These are phyloP conservation scores for Aspergillus alliaceus DNA, from an alignment of 2,329 filamentous ascomycete species.

Conservation along the genomic window DNA sequence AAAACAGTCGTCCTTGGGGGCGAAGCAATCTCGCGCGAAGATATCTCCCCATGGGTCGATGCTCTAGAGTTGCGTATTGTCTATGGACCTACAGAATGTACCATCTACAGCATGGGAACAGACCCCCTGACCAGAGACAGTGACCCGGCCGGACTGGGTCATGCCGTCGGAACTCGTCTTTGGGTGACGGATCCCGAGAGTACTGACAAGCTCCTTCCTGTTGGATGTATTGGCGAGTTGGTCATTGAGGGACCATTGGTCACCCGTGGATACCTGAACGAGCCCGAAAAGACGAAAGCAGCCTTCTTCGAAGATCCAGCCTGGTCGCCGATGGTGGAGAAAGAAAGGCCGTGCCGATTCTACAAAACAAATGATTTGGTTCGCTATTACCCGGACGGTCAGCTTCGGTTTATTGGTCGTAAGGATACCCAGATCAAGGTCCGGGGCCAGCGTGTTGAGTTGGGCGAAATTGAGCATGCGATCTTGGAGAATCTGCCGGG, in stretches of 20 bases:
- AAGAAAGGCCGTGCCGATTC: conserved; percentile 5
- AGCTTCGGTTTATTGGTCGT: conserved; percentile 3
- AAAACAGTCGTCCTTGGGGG: neutral
- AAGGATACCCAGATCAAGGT: conserved; percentile 9
- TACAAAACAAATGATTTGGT: conserved; percentile 33
- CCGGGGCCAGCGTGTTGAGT: conserved; percentile 9
- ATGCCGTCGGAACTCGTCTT: neutral
- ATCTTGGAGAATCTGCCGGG: neutral
- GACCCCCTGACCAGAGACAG: neutral
- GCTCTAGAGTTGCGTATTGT: neutral
- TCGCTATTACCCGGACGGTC: conserved; percentile 22
- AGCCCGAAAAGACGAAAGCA: conserved; percentile 11
- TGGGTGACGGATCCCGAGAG: conserved; percentile 2
- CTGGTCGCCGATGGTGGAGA: conserved; percentile 12
- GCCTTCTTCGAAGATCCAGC: conserved; percentile 24
- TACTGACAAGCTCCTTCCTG: neutral
- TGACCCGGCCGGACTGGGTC: conserved; percentile 1
- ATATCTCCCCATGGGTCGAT: neutral
- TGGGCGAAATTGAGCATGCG: conserved; percentile 4
- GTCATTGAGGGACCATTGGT: conserved; percentile 4
- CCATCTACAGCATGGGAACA: neutral
- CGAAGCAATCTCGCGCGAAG: neutral
- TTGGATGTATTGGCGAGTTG: conserved; percentile 3
- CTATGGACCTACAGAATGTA: conserved; percentile 6
- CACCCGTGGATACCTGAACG: conserved; percentile 12